Base-by-base conservation (phyloP, 1,284 basidiomycete species). In the Apiotrichum gamsii region DNA sequence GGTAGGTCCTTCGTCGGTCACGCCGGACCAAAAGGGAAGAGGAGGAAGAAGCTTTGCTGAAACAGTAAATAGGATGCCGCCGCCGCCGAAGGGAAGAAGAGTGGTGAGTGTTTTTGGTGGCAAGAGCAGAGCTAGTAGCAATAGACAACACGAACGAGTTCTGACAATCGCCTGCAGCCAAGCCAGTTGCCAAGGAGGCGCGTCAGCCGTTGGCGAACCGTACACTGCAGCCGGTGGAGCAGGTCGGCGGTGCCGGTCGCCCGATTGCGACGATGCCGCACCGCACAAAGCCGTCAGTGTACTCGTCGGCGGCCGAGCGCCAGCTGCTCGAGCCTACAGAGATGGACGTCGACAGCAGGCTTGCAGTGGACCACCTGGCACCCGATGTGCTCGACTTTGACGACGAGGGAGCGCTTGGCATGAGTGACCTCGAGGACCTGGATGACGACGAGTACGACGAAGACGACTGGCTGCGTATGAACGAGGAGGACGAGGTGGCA, bases 391-490 rank as follows among this genome's bases (percentile, higher is more conserved):
- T 46, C 29, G 54, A 54, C 23, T 43, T 54, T n/a, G 55, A 49
- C 4, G 49, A 48, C 49, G 47, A 37, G 21, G 25, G 16, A 14
- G 47, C 39, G 30, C 29, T 49, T 21, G 45, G 35, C 8, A 32
- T 43, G 33, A 53, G 33, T 18, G 55, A 53, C 23, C 52, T 57
- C 16, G 60, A 61, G 15, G 66, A 69, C 28, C 25, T 28, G 6
- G 25, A 28, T 28, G 62, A 66, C 42, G 67, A 76, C 45, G 76
- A 78, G 28, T 76, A 75, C 15, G 71, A 74, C 35, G 76, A 83
- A 15, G 77, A 80, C 15, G 77, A 94, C 57, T 84, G 83, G 60
- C 78, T 82, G 42, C 75, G 75, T 33, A 87, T 89, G 72, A 44
- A 61, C n/a, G 57, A 61, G 19, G 69, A 72, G 37, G 68, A 72